Percentiles rank a stretch among this genome's conserved stretches.
Conservation (phyloP, 2,329 filamentous ascomycete species). For the Endocalyx cinctus region DNA sequence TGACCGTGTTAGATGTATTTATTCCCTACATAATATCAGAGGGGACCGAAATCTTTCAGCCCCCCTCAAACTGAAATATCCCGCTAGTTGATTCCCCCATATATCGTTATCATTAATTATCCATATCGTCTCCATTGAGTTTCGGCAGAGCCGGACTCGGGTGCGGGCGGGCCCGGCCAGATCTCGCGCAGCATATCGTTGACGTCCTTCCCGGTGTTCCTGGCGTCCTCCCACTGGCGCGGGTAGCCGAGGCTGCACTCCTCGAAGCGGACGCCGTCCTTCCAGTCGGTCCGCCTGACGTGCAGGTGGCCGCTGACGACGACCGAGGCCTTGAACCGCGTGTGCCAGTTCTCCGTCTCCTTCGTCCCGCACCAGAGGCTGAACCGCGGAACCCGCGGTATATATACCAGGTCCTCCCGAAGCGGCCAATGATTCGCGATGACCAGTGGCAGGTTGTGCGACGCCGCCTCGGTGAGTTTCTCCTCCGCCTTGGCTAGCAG, state of each 20-base stretch:
- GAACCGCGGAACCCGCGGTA: constrained; percentile 32
- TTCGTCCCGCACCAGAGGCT: constrained; percentile 34
- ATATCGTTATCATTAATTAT: no score
- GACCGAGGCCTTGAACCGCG: constrained; percentile 28
- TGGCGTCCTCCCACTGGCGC: constrained; percentile 30
- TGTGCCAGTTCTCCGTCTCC: constrained; percentile 31
- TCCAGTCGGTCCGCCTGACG: constrained; percentile 34
- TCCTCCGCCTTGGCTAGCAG: constrained; percentile 23
- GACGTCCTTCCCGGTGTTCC: constrained; percentile 24
- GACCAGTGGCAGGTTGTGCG: constrained; percentile 21
- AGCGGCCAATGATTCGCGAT: constrained; percentile 35
- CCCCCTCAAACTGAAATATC: no score
- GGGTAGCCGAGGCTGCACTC: constrained; percentile 34
- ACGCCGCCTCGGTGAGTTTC: constrained; percentile 22
- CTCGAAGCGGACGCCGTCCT: constrained; percentile 32
- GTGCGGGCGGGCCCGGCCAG: constrained; percentile 21
- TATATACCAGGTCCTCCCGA: constrained; percentile 30
- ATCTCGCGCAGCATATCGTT: constrained; percentile 33
- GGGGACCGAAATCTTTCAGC: no score
- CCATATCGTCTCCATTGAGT: constrained; percentile 23
- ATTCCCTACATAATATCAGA: no score
- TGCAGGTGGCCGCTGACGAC: constrained; percentile 33
- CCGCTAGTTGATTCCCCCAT: no score
- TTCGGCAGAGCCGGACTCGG: constrained; percentile 12
- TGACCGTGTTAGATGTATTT: no score